These are phyloP conservation scores for Perkinsus marinus DNA, from an alignment of 169 alveolate species.

Conservation along the genomic window DNA sequence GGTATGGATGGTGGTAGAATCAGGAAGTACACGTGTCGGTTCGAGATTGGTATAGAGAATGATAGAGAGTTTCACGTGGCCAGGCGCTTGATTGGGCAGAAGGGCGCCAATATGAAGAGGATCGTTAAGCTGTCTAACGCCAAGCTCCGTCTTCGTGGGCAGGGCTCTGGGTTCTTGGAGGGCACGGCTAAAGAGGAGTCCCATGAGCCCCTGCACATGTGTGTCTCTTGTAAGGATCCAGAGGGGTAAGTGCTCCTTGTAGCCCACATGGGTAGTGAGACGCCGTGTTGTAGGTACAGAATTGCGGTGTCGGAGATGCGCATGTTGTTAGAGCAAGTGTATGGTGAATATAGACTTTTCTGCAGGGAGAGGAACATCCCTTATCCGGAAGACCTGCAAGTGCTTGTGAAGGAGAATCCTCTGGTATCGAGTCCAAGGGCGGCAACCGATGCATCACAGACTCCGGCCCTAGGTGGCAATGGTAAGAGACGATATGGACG, in stretches of 20 bases:
- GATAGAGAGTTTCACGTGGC: conserved; percentile 80
- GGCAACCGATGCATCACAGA: neutral
- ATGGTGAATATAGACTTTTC: neutral
- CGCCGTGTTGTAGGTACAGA: neutral
- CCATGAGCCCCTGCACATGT: conserved; percentile 78
- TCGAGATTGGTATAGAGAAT: conserved; percentile 73
- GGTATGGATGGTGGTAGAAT: conserved; percentile 69
- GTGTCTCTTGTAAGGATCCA: conserved; percentile 71
- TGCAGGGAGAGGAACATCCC: neutral
- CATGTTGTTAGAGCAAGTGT: neutral
- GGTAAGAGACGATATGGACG: neutral
- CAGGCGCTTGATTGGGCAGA: conserved; percentile 71
- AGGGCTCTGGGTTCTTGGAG: conserved; percentile 85
- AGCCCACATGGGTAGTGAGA: neutral
- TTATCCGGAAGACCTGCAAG: neutral
- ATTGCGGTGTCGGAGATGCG: neutral
- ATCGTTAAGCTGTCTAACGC: conserved; percentile 64
- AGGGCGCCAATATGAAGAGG: conserved; percentile 82
- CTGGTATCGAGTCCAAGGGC: neutral
- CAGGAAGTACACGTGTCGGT: conserved; percentile 75
- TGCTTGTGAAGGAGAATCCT: neutral
- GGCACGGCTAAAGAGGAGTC: conserved; percentile 75
- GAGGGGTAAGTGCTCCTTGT: conserved; percentile 41
- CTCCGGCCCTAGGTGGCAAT: neutral
- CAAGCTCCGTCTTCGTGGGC: conserved; percentile 79